These are phyloP conservation scores for Agaricus sinodeliciosus DNA, from an alignment of 768 basidiomycete species.

Conservation along the genomic window DNA sequence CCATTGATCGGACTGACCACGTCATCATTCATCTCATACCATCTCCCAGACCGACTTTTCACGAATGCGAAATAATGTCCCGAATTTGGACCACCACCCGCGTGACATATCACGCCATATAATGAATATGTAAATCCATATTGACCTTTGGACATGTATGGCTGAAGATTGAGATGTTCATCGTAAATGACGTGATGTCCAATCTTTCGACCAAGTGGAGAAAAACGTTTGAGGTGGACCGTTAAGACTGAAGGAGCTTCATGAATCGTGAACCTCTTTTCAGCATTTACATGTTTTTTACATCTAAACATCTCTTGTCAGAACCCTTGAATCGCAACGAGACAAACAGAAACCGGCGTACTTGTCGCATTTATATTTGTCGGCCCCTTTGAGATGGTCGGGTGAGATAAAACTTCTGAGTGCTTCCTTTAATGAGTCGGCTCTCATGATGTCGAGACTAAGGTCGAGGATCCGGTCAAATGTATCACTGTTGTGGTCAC, in stretches of 20 bases:
- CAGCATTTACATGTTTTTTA: constrained; percentile 84
- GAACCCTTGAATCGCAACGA: neutral
- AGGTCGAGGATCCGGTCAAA: constrained; percentile 94
- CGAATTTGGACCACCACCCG: constrained; percentile 87
- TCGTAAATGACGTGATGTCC: constrained; percentile 73
- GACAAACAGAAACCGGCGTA: constrained; percentile 22
- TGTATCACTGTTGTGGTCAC: constrained; percentile 87
- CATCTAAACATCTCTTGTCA: constrained; percentile 47
- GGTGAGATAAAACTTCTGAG: constrained; percentile 74
- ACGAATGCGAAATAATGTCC: constrained; percentile 94
- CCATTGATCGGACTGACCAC: constrained; percentile 39
- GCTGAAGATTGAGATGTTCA: constrained; percentile 61
- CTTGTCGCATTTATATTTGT: constrained; percentile 99
- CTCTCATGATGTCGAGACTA: constrained; percentile 78
- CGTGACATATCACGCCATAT: constrained; percentile 91
- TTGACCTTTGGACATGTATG: constrained; percentile 79
- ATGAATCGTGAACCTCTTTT: constrained; percentile 85
- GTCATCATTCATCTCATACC: constrained; percentile 96
- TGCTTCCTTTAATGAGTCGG: constrained; percentile 59
- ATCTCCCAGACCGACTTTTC: constrained; percentile 59
- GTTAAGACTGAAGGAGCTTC: constrained; percentile 86
- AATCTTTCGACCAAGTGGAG: constrained; percentile 85
- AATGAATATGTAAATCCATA: constrained; percentile 77
- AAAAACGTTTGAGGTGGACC: constrained; percentile 93
- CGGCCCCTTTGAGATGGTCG: constrained; percentile 80